Evolutionary conservation across 495 filamentous ascomycete species (phyloP), one percentile per base, ranked within the genome.

Genomic region (Aspergillus cavernicola): DNA sequence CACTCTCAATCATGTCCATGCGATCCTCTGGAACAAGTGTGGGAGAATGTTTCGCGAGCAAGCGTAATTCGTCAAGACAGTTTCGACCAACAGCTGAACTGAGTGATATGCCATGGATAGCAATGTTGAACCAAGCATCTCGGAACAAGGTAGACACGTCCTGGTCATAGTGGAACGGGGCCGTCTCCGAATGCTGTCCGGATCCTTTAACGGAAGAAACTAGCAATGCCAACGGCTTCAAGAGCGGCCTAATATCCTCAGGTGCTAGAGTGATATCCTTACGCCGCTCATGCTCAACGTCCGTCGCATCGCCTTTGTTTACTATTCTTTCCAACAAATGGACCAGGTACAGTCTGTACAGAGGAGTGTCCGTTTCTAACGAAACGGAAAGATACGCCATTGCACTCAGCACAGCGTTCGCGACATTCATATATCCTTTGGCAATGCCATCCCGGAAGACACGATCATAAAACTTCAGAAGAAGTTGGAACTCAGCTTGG

Each of bases 71-170:
- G 37, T 84, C 82, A 18, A 78, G 59, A 59, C 89, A 80, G 58
- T 79, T 79, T 53, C 83, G 84, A 29, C 83, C 85, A 52, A 85
- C 77, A 18, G 78, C 76, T 0, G 89, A 89, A 15, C 76, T 79
- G 13, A 85, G 75, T n/a, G 80, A 83, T 63, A 97, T 96, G 28
- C 91, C 92, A 66, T 97, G 92, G 7, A 97, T 85, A 24, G 89
- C 87, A 45, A 97, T 87, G 64, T 98, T 98, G 67, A 96, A 96
- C 93, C 93, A 98, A 12, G 89, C 89, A 75, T 97, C 90, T 31
- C 92, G 85, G 56, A 93, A 82, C 40, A 95, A 72, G 16, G 82
- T 77, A 45, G 81, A 71, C 18, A 80, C 78, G 35, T 89, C 80
- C 47, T 83, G 79, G 40, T 89, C 83, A 56, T 86, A 81, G 15